These are phyloP conservation scores for Durotheca rogersii DNA, from an alignment of 495 filamentous ascomycete genomes.

Conservation along the genomic window DNA sequence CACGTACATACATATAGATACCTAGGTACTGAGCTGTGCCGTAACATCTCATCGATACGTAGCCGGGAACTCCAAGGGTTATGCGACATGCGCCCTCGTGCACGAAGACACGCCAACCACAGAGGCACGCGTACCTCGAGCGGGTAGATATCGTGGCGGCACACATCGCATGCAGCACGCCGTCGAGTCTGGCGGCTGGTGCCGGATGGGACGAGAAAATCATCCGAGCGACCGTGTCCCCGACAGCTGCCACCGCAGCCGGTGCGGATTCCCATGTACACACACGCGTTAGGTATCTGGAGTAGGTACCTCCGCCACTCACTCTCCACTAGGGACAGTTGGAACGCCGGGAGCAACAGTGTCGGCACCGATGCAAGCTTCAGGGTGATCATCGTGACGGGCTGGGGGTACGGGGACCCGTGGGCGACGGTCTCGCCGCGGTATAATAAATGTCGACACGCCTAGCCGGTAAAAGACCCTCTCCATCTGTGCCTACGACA, in stretches of 20 bases:
- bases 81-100: not conserved
- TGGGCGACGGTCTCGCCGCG: too few relatives aligned
- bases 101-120: not conserved
- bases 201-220: too few relatives aligned
- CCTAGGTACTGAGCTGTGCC: constrained; percentile 1
- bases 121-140: not conserved
- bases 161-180: not conserved
- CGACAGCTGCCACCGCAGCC: too few relatives aligned
- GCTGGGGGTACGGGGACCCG: too few relatives aligned
- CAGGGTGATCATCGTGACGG: constrained; percentile 3
- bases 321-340: not conserved
- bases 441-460: too few relatives aligned
- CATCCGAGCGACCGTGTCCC: too few relatives aligned
- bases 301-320: not conserved
- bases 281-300: too few relatives aligned
- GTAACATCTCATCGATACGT: not conserved
- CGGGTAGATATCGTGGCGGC: not conserved
- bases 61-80: constrained; percentile 7
- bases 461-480: too few relatives aligned
- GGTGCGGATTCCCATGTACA: too few relatives aligned
- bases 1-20: too few relatives aligned
- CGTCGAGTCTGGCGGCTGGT: not conserved
- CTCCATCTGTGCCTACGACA: too few relatives aligned
- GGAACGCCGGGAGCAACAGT: constrained; percentile 2
- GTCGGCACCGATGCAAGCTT: constrained; percentile 7